Evolutionary conservation across 768 basidiomycete species (phyloP).

Genomic region (Suillus lakei): DNA sequence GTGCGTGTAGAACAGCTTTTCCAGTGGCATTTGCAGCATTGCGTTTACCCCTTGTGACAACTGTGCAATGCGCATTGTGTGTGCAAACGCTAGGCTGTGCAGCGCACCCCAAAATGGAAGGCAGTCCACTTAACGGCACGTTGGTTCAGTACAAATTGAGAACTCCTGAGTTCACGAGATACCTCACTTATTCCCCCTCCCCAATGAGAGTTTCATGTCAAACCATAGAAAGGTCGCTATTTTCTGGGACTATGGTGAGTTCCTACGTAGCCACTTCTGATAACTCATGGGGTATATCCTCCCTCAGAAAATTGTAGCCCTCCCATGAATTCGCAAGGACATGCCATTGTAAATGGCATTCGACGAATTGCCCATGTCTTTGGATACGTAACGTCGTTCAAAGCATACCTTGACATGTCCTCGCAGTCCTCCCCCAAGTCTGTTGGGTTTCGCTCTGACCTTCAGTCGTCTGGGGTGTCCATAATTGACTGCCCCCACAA

Average conservation of each 20-base stretch:
- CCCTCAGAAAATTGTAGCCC: constrained; percentile 35
- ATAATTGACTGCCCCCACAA: constrained; percentile 41
- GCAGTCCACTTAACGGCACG: constrained; percentile 14
- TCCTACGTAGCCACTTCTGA: background rate
- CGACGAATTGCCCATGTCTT: constrained; percentile 48
- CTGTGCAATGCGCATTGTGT: background rate
- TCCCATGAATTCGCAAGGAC: constrained; percentile 36
- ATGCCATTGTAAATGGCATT: constrained; percentile 48
- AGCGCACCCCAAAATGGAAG: constrained; percentile 12
- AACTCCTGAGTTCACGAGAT: background rate
- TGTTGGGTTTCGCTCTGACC: constrained; percentile 42
- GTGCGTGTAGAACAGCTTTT: background rate
- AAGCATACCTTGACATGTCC: constrained; percentile 56
- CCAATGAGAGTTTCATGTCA: constrained; percentile 33
- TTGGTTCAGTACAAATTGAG: constrained; percentile 27
- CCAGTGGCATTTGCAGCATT: background rate
- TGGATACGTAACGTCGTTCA: constrained; percentile 54
- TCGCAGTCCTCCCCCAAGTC: constrained; percentile 40
- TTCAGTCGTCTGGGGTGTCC: constrained; percentile 50
- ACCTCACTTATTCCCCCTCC: background rate
- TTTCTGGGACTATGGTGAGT: constrained; percentile 44
- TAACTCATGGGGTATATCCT: constrained; percentile 10
- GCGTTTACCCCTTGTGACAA: background rate
- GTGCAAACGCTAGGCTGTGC: constrained; percentile 1
- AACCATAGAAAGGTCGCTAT: constrained; percentile 45